Evolutionary conservation across 2,329 filamentous ascomycete species (phyloP).

Genomic region (Phyllachora maydis): DNA sequence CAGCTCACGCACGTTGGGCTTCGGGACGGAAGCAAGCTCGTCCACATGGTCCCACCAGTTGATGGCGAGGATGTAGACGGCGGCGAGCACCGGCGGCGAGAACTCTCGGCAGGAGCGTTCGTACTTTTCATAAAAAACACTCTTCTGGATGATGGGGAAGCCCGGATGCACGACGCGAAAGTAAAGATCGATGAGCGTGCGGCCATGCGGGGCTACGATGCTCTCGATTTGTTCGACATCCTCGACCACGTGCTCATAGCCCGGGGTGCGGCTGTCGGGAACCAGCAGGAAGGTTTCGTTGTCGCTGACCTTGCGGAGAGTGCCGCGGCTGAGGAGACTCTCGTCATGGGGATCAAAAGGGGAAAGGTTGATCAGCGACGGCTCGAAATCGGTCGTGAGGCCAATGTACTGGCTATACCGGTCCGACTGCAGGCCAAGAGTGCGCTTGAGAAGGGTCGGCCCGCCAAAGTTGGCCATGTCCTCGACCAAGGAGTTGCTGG

Average conservation of each 20-base stretch:
- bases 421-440: constrained; percentile 56
- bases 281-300: constrained; percentile 64
- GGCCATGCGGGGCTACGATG: constrained; percentile 58
- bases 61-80: constrained; percentile 67
- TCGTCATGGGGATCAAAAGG: constrained; percentile 67
- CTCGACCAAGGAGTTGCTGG: constrained; percentile 42
- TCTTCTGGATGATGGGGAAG: constrained; percentile 68
- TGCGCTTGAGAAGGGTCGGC: constrained; percentile 43
- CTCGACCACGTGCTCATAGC: constrained; percentile 47
- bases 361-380: constrained; percentile 63
- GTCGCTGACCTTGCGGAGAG: constrained; percentile 56
- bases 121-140: constrained; percentile 62
- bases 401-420: constrained; percentile 72
- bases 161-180: constrained; percentile 63
- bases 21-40: constrained; percentile 38
- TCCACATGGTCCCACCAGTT: constrained; percentile 72
- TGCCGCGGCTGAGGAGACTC: constrained; percentile 47
- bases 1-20: constrained; percentile 52
- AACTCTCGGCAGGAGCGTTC: constrained; percentile 52
- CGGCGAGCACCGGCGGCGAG: constrained; percentile 55
- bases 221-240: constrained; percentile 51
- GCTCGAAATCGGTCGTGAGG: constrained; percentile 65
- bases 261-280: constrained; percentile 51
- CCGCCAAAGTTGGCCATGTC: constrained; percentile 52
- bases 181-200: constrained; percentile 58